Evolutionary conservation across 768 basidiomycete species (phyloP), one percentile per base, ranked within the genome.

Genomic region (Chalciporus chontae): DNA sequence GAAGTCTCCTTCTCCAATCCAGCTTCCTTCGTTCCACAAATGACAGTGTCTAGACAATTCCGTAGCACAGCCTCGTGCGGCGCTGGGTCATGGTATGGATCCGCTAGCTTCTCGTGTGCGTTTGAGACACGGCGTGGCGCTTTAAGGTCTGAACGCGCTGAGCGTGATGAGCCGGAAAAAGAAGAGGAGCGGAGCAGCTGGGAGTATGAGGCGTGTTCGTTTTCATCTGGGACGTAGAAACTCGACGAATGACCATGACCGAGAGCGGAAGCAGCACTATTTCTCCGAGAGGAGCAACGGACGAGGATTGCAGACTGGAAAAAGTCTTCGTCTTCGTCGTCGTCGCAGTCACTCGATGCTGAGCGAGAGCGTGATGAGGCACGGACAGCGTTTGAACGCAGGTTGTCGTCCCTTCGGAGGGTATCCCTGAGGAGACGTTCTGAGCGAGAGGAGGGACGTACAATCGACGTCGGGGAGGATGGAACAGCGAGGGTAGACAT

Each of bases 361-460:
- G 71, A 57, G 62, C 60, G 50, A 18, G 71, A 51, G 51, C 62
- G 50, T 18, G 66, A 41, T 44, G 61, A 27, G 43, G 52, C 32
- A 47, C 17, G 45, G 40, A 43, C 54, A 31, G 50, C 56, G 53
- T 44, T 51, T 40, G 55, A 68, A 63, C 51, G 72, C 63, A 58
- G 77, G 66, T 61, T 69, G 60, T 55, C 71, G 65, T 69, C 77
- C 56, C 73, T 81, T 41, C 77, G 71, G 46, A 84, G 74, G 9
- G 82, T 75, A 53, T 82, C 75, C 44, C 81, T 71, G 43, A 84
- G 71, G 40, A 84, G 74, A 9, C 74, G 72, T 57, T 83, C 77
- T 4, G 79, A 80, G 48, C 79, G 72, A 31, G 77, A 77, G 0
- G 78, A 68, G 0, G 79, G 72, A 43, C 75, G 72, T 2, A 63